Conservation (phyloP, 2,329 filamentous ascomycete genomes). For the Aspergillus clavatus region DNA sequence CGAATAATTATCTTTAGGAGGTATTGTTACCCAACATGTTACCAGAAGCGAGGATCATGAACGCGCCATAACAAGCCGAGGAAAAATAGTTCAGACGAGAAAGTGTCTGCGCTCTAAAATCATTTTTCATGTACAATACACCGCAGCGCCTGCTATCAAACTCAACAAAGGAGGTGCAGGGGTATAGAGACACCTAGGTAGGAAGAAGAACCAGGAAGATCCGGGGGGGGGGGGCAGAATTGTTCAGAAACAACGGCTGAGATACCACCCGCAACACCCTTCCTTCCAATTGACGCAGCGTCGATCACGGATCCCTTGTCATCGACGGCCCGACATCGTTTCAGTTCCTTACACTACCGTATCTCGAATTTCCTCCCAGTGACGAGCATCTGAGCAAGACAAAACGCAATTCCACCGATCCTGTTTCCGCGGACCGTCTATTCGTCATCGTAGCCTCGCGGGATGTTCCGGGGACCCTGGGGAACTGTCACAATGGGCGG, state of each 20-base stretch:
- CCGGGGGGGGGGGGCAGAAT: not conserved
- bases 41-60: not conserved
- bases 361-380: not conserved
- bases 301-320: not conserved
- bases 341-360: not conserved
- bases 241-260: not conserved
- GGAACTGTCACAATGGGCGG: constrained; percentile 35
- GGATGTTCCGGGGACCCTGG: constrained; percentile 42
- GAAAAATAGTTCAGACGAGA: not conserved
- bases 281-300: not conserved
- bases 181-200: constrained; percentile 6
- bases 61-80: too few species aligned
- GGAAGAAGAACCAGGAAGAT: not conserved
- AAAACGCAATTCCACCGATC: constrained; percentile 11
- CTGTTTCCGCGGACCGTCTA: constrained; percentile 16
- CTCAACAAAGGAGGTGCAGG: not conserved
- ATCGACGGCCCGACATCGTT: not conserved
- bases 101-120: constrained; percentile 11
- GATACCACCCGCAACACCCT: too few species aligned
- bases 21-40: not conserved
- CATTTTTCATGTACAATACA: constrained; percentile 20
- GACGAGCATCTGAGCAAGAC: not conserved
- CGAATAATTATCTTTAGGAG: not conserved
- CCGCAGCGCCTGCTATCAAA: constrained; percentile 3
- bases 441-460: constrained; percentile 46